phyloP scores from a whole-genome alignment of 2,329 filamentous ascomycete genomes.

The Aspergillus sp. region DNA sequence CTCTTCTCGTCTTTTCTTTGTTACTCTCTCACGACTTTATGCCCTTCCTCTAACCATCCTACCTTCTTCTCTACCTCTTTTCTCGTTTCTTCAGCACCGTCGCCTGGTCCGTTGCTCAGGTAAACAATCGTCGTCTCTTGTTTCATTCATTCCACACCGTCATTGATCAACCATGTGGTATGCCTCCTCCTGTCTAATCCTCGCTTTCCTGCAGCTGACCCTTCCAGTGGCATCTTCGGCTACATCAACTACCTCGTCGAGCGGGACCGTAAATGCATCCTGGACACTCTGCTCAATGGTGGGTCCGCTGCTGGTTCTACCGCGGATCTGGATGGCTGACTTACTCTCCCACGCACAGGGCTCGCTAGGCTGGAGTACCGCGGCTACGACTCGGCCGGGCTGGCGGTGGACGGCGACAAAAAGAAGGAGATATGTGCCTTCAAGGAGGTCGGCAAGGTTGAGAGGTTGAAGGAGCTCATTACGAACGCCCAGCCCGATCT shows the following conservation, averaged over 20 bases:
- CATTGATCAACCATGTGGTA: conserved; percentile 24
- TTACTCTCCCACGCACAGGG: conserved; percentile 45
- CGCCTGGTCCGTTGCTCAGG: conserved; percentile 1
- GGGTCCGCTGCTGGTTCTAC: conserved; percentile 29
- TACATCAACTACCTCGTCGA: conserved; percentile 99
- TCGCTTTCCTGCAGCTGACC: conserved; percentile 3
- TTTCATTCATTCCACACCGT: conserved; percentile 1
- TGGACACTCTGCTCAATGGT: conserved; percentile 95
- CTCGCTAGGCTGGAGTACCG: conserved; percentile 95
- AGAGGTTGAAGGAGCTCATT: conserved; percentile 89
- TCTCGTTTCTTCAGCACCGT: conserved; percentile 1
- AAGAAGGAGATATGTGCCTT: conserved; percentile 95
- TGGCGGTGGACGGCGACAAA: conserved; percentile 95
- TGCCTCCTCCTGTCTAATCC: no score
- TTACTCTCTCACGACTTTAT: no score
- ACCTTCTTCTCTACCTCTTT: conserved; percentile 2
- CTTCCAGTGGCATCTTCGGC: conserved; percentile 54
- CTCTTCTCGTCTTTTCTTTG: conserved; percentile 5
- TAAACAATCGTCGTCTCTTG: conserved; percentile 1
- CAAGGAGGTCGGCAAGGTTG: conserved; percentile 99
- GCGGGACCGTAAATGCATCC: conserved; percentile 94
- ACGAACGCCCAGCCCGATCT: conserved; percentile 73
- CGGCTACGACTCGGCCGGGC: conserved; percentile 94
- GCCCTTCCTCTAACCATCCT: conserved; percentile 4
- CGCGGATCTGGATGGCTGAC: conserved; percentile 1